Percentiles rank a stretch among this genome's conserved stretches.
phyloP scores from a whole-genome alignment of 2,329 filamentous ascomycete genomes.

The Lecanicillium sp. region DNA sequence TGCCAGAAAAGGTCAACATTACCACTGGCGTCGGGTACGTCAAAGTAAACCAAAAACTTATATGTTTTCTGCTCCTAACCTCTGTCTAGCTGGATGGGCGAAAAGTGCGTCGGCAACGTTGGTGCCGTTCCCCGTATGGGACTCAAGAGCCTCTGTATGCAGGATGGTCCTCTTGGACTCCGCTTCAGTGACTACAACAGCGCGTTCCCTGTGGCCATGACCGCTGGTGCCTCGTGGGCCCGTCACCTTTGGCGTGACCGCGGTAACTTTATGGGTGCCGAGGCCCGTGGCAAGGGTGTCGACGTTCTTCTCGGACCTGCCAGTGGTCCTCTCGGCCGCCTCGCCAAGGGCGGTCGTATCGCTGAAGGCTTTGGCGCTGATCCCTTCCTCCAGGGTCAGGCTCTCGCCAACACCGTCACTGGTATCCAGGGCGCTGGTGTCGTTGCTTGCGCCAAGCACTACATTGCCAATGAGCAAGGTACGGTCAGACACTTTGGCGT shows the following conservation, averaged over 20 bases:
- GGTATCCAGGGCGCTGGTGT: slow-evolving; percentile 79
- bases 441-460: slow-evolving; percentile 79
- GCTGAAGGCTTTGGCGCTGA: slow-evolving; percentile 68
- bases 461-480: slow-evolving; percentile 64
- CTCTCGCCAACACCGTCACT: slow-evolving; percentile 65
- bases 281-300: slow-evolving; percentile 70
- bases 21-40: slow-evolving; percentile 82
- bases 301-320: slow-evolving; percentile 60
- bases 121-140: slow-evolving; percentile 65
- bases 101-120: slow-evolving; percentile 71
- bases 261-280: slow-evolving; percentile 44
- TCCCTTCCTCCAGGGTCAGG: slow-evolving; percentile 66
- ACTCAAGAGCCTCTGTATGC: slow-evolving; percentile 71
- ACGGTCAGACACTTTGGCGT: not conserved
- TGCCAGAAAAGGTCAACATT: slow-evolving; percentile 88
- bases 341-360: slow-evolving; percentile 44
- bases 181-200: slow-evolving; percentile 73
- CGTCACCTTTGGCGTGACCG: slow-evolving; percentile 55
- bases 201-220: slow-evolving; percentile 73
- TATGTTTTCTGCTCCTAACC: slow-evolving; percentile 2
- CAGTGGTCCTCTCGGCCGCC: slow-evolving; percentile 41
- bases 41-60: not conserved
- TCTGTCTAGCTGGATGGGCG: slow-evolving; percentile 39
- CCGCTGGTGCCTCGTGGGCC: slow-evolving; percentile 79
- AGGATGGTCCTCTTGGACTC: slow-evolving; percentile 78